These are phyloP conservation scores for Cytospora chrysosperma DNA, from an alignment of 2,329 filamentous ascomycete species.

Conservation along the genomic window DNA sequence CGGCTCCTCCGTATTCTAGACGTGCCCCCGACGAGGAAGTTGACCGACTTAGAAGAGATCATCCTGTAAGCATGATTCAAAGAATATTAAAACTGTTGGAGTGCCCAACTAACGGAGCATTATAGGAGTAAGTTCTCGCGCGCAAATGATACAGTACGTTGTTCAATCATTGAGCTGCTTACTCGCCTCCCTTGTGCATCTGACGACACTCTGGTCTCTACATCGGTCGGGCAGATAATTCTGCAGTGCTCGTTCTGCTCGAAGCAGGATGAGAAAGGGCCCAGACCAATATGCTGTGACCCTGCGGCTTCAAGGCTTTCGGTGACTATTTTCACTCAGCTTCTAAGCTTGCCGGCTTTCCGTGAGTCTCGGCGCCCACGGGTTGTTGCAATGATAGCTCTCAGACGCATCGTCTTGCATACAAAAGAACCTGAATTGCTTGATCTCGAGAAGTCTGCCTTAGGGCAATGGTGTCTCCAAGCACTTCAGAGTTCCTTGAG, in stretches of 20 bases:
- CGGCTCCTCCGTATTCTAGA: constrained; percentile 9
- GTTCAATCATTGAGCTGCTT: constrained; percentile 42
- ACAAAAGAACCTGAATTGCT: constrained; percentile 58
- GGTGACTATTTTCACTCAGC: constrained; percentile 44
- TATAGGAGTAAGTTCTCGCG: constrained; percentile 25
- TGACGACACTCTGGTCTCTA: constrained; percentile 42
- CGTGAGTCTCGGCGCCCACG: constrained; percentile 58
- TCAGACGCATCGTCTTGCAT: constrained; percentile 70
- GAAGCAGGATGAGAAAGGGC: constrained; percentile 1
- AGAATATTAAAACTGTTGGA: too few species aligned
- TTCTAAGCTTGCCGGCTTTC: constrained; percentile 48
- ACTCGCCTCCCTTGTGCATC: constrained; percentile 57
- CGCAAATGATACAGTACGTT: constrained; percentile 28
- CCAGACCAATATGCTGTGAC: constrained; percentile 27
- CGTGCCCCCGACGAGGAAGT: background rate
- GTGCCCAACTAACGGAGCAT: background rate
- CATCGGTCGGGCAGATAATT: constrained; percentile 16
- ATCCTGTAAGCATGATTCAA: constrained; percentile 13
- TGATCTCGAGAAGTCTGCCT: constrained; percentile 63
- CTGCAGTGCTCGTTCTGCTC: constrained; percentile 30
- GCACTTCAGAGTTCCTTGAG: constrained; percentile 80
- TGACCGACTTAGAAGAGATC: constrained; percentile 11
- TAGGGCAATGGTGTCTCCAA: constrained; percentile 79
- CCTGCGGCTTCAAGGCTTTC: constrained; percentile 37
- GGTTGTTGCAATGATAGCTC: constrained; percentile 67